Percentiles rank a stretch among this genome's conserved stretches.
Conservation (phyloP, 2,329 filamentous ascomycete genomes). For the Neonectria ditissima region DNA sequence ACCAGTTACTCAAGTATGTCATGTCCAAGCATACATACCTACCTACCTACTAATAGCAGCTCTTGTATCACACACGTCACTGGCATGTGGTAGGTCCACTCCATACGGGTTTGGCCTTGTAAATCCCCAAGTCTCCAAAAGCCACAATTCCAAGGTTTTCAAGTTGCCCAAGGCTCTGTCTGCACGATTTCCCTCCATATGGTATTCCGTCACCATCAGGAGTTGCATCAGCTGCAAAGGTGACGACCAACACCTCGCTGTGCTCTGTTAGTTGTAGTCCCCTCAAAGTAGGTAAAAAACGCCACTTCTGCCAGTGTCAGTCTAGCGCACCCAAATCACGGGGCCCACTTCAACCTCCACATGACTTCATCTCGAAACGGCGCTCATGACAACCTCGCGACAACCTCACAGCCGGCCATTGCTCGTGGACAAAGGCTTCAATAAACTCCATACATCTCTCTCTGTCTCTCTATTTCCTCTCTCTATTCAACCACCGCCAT, state of each 20-base stretch:
- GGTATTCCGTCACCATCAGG: too few species aligned
- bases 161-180: background rate
- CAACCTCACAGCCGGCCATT: background rate
- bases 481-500: background rate
- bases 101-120: background rate
- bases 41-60: too few species aligned
- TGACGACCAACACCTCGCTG: background rate
- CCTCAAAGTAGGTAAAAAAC: background rate
- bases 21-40: too few species aligned
- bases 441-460: background rate
- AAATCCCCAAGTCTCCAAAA: background rate
- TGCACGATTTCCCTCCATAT: too few species aligned
- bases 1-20: too few species aligned
- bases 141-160: too few species aligned
- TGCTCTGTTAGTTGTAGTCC: background rate
- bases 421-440: background rate
- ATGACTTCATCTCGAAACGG: slow-evolving; percentile 3
- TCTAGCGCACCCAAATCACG: slow-evolving; percentile 3
- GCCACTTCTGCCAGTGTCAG: background rate
- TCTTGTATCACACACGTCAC: too few species aligned
- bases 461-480: background rate
- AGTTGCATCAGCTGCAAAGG: too few species aligned
- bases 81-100: background rate
- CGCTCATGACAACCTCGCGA: slow-evolving; percentile 2
- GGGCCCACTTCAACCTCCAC: slow-evolving; percentile 1